These are phyloP conservation scores for Diaporthe australafricana DNA, from an alignment of 2,329 filamentous ascomycete genomes.

Conservation along the genomic window DNA sequence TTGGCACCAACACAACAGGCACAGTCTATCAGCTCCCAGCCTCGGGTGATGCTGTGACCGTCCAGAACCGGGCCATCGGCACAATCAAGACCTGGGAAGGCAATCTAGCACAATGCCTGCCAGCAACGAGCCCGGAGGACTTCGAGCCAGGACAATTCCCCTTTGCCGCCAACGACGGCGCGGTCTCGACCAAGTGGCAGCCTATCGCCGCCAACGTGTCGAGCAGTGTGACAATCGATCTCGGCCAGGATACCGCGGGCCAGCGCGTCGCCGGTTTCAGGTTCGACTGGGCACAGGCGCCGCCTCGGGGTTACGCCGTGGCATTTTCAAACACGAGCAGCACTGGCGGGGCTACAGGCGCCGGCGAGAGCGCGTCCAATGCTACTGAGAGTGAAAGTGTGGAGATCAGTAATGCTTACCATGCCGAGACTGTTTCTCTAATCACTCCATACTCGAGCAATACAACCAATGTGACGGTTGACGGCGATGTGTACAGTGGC, in stretches of 20 bases:
- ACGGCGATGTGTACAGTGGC: constrained; percentile 25
- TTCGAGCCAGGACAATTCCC: constrained; percentile 77
- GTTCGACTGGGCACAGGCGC: constrained; percentile 37
- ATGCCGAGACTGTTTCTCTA: background rate
- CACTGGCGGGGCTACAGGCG: background rate
- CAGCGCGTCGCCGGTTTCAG: constrained; percentile 28
- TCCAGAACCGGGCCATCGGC: constrained; percentile 70
- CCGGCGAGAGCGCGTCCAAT: background rate
- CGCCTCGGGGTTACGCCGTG: constrained; percentile 31
- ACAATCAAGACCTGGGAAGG: constrained; percentile 63
- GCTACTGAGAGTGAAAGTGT: constrained; percentile 26
- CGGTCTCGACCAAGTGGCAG: constrained; percentile 37
- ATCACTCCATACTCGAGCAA: constrained; percentile 34
- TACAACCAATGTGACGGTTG: constrained; percentile 36
- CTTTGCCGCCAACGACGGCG: constrained; percentile 48
- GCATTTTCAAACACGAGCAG: constrained; percentile 25
- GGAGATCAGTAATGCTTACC: constrained; percentile 25
- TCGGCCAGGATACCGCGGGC: constrained; percentile 20
- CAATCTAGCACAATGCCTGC: constrained; percentile 75
- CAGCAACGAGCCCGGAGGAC: constrained; percentile 58
- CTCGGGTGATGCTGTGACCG: constrained; percentile 59
- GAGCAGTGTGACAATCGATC: constrained; percentile 32
- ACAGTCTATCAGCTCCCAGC: constrained; percentile 56
- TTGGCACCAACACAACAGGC: constrained; percentile 57
- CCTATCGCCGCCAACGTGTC: constrained; percentile 31